Percentiles rank a stretch among this genome's conserved stretches.
phyloP scores from a whole-genome alignment of 192 early-diverging fungal genomes.

The Fimicolochytrium jonesii region DNA sequence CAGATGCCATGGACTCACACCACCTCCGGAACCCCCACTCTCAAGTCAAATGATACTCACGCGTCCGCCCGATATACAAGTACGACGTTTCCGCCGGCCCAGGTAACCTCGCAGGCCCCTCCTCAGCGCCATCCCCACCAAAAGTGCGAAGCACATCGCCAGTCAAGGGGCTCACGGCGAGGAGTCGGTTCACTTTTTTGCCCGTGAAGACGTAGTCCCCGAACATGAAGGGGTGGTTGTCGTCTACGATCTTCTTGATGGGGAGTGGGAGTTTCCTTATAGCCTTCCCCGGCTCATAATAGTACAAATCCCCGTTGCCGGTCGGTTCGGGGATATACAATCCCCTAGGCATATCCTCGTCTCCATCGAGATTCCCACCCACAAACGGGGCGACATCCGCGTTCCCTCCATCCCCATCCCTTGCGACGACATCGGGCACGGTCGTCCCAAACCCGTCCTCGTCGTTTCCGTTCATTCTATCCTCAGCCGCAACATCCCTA shows the following conservation, averaged over 20 bases:
- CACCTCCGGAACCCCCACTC: too few species aligned
- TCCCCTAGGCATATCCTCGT: conserved; percentile 27
- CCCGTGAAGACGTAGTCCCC: conserved; percentile 63
- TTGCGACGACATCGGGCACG: background rate
- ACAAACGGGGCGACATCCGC: background rate
- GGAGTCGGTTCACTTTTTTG: conserved; percentile 59
- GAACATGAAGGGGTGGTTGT: conserved; percentile 48
- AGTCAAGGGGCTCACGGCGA: conserved; percentile 64
- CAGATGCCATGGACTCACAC: too few species aligned
- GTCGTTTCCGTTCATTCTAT: background rate
- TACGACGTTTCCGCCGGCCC: too few species aligned
- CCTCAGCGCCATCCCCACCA: too few species aligned
- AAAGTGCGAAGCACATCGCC: conserved; percentile 52
- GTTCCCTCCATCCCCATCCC: background rate
- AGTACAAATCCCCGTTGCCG: conserved; percentile 64
- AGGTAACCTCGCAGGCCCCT: too few species aligned
- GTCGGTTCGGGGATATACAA: conserved; percentile 72
- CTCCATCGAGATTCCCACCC: background rate
- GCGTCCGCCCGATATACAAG: too few species aligned
- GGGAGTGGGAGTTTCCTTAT: conserved; percentile 60
- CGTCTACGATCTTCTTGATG: conserved; percentile 65
- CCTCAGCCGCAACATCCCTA: conserved; percentile 10
- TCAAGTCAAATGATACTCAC: too few species aligned
- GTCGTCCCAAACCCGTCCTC: background rate
- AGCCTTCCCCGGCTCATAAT: conserved; percentile 49